Percentiles rank a stretch among this genome's conserved stretches.
phyloP scores from a whole-genome alignment of 352 stramenopile genomes.

The Phytophthora cactorum region DNA sequence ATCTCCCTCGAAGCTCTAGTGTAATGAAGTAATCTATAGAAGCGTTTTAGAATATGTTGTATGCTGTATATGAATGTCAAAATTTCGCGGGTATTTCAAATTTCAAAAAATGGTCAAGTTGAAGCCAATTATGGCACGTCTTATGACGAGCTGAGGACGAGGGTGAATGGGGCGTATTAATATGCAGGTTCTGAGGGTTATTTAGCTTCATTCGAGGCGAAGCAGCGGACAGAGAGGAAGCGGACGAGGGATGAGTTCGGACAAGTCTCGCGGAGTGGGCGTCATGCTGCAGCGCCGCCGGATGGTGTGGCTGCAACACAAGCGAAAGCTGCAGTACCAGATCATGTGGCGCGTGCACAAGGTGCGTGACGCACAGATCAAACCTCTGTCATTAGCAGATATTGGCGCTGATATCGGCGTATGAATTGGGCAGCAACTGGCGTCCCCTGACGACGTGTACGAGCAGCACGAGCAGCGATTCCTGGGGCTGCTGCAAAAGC shows the following conservation, averaged over 20 bases:
- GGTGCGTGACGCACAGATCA: conserved; percentile 18
- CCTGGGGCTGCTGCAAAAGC: conserved; percentile 65
- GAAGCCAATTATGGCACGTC: conserved; percentile 30
- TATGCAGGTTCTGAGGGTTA: conserved; percentile 8
- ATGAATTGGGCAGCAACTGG: conserved; percentile 41
- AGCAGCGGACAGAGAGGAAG: conserved; percentile 16
- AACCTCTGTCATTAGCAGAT: not conserved
- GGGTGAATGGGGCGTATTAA: conserved; percentile 25
- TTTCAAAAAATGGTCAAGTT: conserved; percentile 10
- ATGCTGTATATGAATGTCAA: conserved; percentile 8
- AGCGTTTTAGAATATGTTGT: not conserved
- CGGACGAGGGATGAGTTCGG: conserved; percentile 13
- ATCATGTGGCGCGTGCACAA: conserved; percentile 61
- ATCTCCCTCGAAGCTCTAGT: not conserved
- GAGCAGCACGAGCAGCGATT: conserved; percentile 79
- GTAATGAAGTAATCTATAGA: not conserved
- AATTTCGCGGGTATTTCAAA: conserved; percentile 27
- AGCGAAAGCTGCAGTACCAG: conserved; percentile 67
- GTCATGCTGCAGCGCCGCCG: conserved; percentile 47
- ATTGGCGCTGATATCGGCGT: conserved; percentile 3
- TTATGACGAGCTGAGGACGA: conserved; percentile 27
- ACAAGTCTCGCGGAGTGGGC: conserved; percentile 28
- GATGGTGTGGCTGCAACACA: conserved; percentile 63
- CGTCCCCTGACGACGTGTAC: conserved; percentile 66
- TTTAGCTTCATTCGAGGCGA: conserved; percentile 10